Evolutionary conservation across 345 rosid genomes (phyloP).

Genomic region (Eucalyptus shirleyi): DNA sequence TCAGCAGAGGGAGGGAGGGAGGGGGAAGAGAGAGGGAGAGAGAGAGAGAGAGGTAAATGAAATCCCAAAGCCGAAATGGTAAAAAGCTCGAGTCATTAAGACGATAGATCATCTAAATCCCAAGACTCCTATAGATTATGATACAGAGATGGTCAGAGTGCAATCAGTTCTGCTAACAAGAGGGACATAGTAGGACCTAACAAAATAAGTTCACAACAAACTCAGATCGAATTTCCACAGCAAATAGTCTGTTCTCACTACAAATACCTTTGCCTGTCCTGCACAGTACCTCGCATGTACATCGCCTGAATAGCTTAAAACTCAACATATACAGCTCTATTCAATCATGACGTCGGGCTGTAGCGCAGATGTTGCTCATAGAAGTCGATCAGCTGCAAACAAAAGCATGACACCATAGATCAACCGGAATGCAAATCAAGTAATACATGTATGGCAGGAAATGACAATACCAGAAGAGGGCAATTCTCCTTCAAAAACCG

Average conservation of each 20-base stretch:
- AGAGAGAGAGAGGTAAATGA: neutral
- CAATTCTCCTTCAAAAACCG: conserved; percentile 67
- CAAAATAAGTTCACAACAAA: neutral
- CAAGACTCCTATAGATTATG: neutral
- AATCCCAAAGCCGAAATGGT: neutral
- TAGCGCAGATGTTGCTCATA: conserved; percentile 93
- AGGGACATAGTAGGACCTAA: neutral
- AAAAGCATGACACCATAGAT: neutral
- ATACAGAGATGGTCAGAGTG: neutral
- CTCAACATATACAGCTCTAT: neutral
- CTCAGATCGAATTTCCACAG: neutral
- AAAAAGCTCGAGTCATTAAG: neutral
- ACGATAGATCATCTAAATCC: neutral
- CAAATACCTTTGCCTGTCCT: neutral
- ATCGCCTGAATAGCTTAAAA: neutral
- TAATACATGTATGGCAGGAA: neutral
- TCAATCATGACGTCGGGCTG: conserved; percentile 18
- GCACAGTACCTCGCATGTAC: neutral
- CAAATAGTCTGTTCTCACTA: neutral
- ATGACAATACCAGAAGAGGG: conserved; percentile 66
- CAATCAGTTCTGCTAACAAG: neutral
- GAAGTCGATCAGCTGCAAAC: conserved; percentile 65
- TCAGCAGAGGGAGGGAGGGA: neutral
- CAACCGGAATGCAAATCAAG: neutral
- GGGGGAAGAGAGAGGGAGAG: neutral